Evolutionary conservation across 495 filamentous ascomycete genomes (phyloP).

Genomic region (Xylaria curta): DNA sequence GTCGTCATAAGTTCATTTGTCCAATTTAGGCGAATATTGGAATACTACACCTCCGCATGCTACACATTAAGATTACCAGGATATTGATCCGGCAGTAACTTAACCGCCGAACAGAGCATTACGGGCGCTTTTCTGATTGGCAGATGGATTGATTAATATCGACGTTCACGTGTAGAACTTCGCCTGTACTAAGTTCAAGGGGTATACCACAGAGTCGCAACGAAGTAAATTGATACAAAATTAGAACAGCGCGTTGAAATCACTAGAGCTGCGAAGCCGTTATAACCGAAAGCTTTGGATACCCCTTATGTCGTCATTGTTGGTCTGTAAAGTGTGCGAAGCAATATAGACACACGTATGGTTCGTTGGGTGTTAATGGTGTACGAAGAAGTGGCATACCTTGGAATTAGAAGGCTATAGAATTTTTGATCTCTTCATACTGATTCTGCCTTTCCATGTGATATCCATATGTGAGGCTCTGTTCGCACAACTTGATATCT

Average conservation of each 20-base stretch:
- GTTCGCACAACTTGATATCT: background rate
- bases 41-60: conserved; percentile 32
- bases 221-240: background rate
- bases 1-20: conserved; percentile 27
- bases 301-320: conserved; percentile 4
- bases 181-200: background rate
- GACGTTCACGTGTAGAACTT: background rate
- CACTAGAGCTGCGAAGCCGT: conserved; percentile 1
- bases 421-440: background rate
- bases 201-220: background rate
- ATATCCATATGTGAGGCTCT: background rate
- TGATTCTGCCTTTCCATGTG: background rate
- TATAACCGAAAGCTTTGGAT: background rate
- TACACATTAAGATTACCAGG: conserved; percentile 20
- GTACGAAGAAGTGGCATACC: background rate
- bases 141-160: background rate
- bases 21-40: conserved; percentile 38
- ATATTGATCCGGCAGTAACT: conserved; percentile 22
- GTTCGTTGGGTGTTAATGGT: background rate
- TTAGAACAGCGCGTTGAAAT: background rate
- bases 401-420: background rate
- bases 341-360: background rate
- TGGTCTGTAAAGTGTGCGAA: background rate
- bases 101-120: background rate
- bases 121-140: conserved; percentile 6